Conservation (phyloP, 768 basidiomycete species). For the Dendrothele bispora region DNA sequence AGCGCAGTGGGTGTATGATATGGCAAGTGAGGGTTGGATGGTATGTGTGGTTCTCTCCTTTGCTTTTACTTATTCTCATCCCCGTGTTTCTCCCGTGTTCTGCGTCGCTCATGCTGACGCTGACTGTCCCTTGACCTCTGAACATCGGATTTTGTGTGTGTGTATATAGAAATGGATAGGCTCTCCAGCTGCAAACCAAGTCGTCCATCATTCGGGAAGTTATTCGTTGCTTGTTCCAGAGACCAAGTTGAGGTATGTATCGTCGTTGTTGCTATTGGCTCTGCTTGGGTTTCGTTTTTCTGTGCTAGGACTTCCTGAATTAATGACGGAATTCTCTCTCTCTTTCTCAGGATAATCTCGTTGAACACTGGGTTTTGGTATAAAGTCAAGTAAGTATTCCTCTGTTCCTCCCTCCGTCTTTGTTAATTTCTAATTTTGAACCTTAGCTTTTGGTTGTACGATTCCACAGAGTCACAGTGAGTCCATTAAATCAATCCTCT, state of each 20-base stretch:
- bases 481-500: conserved; percentile 12
- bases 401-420: background rate
- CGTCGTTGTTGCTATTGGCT: background rate
- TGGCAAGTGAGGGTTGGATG: conserved; percentile 47
- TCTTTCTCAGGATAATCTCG: background rate
- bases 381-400: no score
- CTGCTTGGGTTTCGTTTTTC: background rate
- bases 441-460: conserved; percentile 59
- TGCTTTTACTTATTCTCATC: background rate
- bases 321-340: conserved; percentile 53
- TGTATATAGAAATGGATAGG: conserved; percentile 52
- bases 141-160: no score
- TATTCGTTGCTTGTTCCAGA: conserved; percentile 50
- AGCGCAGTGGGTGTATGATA: conserved; percentile 59
- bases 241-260: conserved; percentile 45
- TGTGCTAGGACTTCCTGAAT: conserved; percentile 51
- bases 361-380: no score
- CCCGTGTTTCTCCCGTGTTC: background rate
- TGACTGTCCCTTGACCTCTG: no score
- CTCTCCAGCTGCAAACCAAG: conserved; percentile 38
- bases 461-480: conserved; percentile 46
- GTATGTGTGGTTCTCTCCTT: conserved; percentile 27
- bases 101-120: no score
- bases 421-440: background rate
- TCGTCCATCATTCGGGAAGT: conserved; percentile 51